Evolutionary conservation across 1,139 yeast species (phyloP), one percentile per base, ranked within the genome.

Genomic region (Pichia sp.): DNA sequence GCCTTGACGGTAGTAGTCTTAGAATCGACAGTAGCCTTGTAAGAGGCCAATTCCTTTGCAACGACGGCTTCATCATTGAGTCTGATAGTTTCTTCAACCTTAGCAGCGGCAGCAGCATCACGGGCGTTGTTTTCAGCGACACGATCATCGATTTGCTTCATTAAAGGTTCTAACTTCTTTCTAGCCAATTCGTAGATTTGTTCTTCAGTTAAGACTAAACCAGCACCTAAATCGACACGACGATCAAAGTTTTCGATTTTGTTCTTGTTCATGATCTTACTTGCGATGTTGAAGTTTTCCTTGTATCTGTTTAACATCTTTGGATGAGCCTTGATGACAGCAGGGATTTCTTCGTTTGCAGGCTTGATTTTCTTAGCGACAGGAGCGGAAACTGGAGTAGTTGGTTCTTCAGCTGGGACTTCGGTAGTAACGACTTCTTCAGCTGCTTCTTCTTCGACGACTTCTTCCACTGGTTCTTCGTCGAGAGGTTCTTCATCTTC

Each of bases 181-280:
- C 78, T 77, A 22, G 83, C 83, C 60, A 79, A 75, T 42, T 72
- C 83, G 55, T 77, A 68, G 55, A 79, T 72, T 61, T 78, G 80
- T 48, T 73, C 74, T 56, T 77, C 81, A 36, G 82, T 74, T 70
- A 78, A 69, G 48, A 65, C 70, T 61, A 77, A 69, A 14, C 83
- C 83, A 38, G 77, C 73, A 48, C 84, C 84, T 53, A 79, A 68
- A 53, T 76, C 75, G 53, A 78, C 65, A 28, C 74, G 64, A 60
- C 76, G 72, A 54, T 75, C 71, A 2, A 81, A 78, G 56, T 77
- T 79, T 48, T 74, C 77, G 50, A 78, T 66, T 35, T 58, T 56
- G 38, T 65, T 65, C 42, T 70, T 70, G 42, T 76, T 66, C 55
- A 74, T 66, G 5, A 81, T 71, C 38, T 71, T 72, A 50, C 68